These are phyloP conservation scores for Adansonia rubrostipa DNA, from an alignment of 441 rosid species.

Conservation along the genomic window DNA sequence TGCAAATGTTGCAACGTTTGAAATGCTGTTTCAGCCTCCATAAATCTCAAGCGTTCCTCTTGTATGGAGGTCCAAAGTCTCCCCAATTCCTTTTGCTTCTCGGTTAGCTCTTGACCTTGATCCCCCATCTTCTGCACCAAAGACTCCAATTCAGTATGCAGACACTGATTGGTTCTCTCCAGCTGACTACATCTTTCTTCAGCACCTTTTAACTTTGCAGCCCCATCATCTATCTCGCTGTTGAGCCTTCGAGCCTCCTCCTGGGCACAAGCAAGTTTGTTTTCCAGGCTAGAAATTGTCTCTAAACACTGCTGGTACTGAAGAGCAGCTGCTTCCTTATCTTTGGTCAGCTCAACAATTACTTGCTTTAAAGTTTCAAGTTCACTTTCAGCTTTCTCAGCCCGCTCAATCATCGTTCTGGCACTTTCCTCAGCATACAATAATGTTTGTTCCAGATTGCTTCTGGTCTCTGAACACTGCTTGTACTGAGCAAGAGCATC, in stretches of 20 bases:
- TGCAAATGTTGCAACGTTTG: constrained; percentile 89
- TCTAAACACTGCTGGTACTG: constrained; percentile 77
- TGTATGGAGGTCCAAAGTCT: constrained; percentile 82
- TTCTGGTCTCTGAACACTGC: constrained; percentile 60
- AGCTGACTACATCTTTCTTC: constrained; percentile 79
- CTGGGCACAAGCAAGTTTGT: constrained; percentile 55
- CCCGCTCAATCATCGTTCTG: constrained; percentile 48
- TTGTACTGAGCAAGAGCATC: constrained; percentile 56
- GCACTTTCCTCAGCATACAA: constrained; percentile 63
- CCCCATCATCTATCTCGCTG: constrained; percentile 65
- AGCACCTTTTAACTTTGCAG: constrained; percentile 66
- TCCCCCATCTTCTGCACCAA: constrained; percentile 56
- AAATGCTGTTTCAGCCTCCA: constrained; percentile 96
- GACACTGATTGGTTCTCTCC: constrained; percentile 74
- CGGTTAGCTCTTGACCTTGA: constrained; percentile 76
- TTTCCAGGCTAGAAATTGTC: constrained; percentile 67
- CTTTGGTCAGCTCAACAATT: constrained; percentile 62
- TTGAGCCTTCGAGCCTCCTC: constrained; percentile 74
- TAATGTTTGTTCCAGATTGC: constrained; percentile 65
- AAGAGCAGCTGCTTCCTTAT: constrained; percentile 68
- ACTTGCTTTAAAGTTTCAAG: constrained; percentile 66
- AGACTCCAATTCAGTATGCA: constrained; percentile 69
- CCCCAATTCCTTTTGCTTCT: constrained; percentile 87
- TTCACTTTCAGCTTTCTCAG: constrained; percentile 69
- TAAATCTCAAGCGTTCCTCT: constrained; percentile 78